Conservation (phyloP, 2,329 filamentous ascomycete species). For the Rosellinia necatrix region DNA sequence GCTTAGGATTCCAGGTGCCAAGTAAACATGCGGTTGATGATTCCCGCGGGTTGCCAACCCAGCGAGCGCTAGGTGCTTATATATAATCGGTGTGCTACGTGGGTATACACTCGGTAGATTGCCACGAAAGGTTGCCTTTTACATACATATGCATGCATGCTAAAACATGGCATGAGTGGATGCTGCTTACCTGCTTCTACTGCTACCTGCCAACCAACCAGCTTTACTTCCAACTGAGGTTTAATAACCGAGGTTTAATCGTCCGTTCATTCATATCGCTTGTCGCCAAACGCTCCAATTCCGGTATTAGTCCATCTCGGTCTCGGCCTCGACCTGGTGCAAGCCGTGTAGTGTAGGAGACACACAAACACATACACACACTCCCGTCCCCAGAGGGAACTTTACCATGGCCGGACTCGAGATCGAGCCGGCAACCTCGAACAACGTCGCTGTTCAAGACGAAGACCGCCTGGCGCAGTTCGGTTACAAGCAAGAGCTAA, state of each 20-base stretch:
- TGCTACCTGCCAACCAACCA: no score
- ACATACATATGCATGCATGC: neutral
- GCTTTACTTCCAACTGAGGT: no score
- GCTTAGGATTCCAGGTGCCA: no score
- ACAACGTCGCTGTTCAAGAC: conserved; percentile 45
- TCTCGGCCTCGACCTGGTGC: neutral
- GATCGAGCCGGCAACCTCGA: conserved; percentile 37
- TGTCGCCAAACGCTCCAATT: no score
- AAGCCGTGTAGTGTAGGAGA: no score
- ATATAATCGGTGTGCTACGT: neutral
- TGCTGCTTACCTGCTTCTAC: neutral
- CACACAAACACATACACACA: neutral
- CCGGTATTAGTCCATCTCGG: no score
- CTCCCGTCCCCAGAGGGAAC: neutral
- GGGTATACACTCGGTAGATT: neutral
- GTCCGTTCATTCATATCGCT: no score
- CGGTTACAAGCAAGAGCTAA: conserved; percentile 64
- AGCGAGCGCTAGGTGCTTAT: neutral
- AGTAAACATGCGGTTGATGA: no score
- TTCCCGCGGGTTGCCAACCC: no score
- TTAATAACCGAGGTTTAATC: no score
- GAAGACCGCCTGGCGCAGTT: conserved; percentile 58
- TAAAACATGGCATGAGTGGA: neutral
- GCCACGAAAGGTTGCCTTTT: neutral
- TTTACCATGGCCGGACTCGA: conserved; percentile 21